These are phyloP conservation scores for Sclerotinia minor DNA, from an alignment of 2,329 filamentous ascomycete species.

Conservation along the genomic window DNA sequence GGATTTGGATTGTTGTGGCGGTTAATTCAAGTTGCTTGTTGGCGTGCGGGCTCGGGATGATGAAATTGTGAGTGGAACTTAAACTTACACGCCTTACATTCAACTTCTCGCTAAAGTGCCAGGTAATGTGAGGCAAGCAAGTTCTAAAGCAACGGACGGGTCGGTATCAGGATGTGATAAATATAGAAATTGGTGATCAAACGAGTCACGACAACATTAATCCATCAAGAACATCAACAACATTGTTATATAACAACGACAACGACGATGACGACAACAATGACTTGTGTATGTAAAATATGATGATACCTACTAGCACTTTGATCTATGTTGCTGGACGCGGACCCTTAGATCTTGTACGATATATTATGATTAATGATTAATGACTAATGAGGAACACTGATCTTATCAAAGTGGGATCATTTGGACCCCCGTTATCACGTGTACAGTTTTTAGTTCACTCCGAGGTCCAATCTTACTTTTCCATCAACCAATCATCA, in stretches of 20 bases:
- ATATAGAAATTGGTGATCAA: neutral
- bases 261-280: neutral
- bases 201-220: too few relatives aligned
- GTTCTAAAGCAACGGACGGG: neutral
- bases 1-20: conserved; percentile 13
- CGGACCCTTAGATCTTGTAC: neutral
- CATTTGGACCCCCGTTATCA: neutral
- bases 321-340: neutral
- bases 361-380: neutral
- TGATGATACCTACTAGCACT: neutral
- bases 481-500: neutral
- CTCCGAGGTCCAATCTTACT: neutral
- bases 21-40: conserved; percentile 20
- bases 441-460: neutral
- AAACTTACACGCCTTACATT: conserved; percentile 17
- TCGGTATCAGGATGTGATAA: neutral
- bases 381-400: neutral
- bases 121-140: conserved; percentile 3
- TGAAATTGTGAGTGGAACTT: conserved; percentile 26
- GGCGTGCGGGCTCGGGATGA: conserved; percentile 25
- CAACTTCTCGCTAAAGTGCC: conserved; percentile 18
- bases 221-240: neutral
- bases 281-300: too few relatives aligned
- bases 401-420: conserved; percentile 10
- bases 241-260: neutral